A percentile compares a stretch with the other conserved stretches of the same genome.
phyloP scores from a whole-genome alignment of 768 basidiomycete species.

The Leccinum broughii region DNA sequence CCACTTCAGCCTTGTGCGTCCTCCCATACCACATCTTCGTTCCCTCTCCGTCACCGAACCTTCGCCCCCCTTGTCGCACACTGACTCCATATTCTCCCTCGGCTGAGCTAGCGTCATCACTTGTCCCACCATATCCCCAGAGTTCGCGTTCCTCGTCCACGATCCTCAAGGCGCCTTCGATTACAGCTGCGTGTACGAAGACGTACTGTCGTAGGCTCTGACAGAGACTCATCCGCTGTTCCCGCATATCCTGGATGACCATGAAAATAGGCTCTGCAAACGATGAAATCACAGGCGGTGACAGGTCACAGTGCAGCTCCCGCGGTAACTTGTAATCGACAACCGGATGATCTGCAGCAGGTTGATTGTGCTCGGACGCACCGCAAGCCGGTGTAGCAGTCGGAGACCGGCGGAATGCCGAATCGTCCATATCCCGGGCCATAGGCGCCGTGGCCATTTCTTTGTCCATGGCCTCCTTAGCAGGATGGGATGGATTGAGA shows the following conservation, averaged over 20 bases:
- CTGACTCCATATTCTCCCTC: slow-evolving; percentile 12
- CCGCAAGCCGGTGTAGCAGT: neutral
- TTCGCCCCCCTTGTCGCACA: slow-evolving; percentile 16
- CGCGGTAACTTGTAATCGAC: slow-evolving; percentile 67
- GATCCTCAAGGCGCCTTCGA: slow-evolving; percentile 77
- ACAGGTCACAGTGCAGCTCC: slow-evolving; percentile 49
- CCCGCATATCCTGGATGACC: slow-evolving; percentile 89
- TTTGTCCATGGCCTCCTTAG: slow-evolving; percentile 3
- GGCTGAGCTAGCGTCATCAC: slow-evolving; percentile 22
- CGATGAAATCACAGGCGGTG: slow-evolving; percentile 60
- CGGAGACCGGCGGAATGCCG: slow-evolving; percentile 1
- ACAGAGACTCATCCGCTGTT: slow-evolving; percentile 95
- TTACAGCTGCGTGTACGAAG: slow-evolving; percentile 84
- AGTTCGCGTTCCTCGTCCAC: slow-evolving; percentile 67
- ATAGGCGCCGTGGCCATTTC: neutral
- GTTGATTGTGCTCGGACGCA: slow-evolving; percentile 12
- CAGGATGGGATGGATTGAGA: slow-evolving; percentile 1
- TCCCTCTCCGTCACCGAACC: slow-evolving; percentile 18
- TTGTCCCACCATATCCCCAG: slow-evolving; percentile 27
- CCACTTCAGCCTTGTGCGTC: slow-evolving; percentile 1
- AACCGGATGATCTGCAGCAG: slow-evolving; percentile 16
- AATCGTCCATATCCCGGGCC: neutral
- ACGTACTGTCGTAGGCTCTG: slow-evolving; percentile 94
- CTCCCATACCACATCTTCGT: slow-evolving; percentile 7
- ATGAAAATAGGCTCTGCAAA: slow-evolving; percentile 78